Conservation (phyloP, 441 rosid genomes). For the Gossypium aridum region DNA sequence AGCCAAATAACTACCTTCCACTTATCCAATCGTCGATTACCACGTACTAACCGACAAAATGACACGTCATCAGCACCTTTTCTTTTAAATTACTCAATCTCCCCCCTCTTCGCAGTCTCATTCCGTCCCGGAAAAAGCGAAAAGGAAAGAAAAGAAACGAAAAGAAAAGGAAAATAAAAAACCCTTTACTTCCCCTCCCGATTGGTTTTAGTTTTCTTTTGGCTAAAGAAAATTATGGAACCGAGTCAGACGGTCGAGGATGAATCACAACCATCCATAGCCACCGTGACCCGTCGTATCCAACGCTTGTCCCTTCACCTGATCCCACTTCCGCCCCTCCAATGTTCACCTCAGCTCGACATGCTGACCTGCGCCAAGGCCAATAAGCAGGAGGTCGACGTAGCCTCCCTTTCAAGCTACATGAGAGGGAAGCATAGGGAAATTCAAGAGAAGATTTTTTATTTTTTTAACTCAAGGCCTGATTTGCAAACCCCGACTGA, state of each 20-base stretch:
- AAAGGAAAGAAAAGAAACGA: background rate
- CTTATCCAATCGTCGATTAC: constrained; percentile 16
- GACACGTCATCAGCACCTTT: constrained; percentile 32
- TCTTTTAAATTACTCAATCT: background rate
- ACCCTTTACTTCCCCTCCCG: background rate
- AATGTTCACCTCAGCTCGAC: constrained; percentile 16
- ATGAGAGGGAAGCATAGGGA: constrained; percentile 79
- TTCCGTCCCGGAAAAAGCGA: background rate
- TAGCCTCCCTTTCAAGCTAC: constrained; percentile 34
- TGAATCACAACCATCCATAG: constrained; percentile 9
- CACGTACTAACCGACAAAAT: constrained; percentile 19
- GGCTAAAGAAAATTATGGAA: constrained; percentile 1
- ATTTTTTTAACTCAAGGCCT: constrained; percentile 59
- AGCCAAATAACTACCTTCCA: constrained; percentile 30
- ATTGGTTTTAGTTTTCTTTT: background rate
- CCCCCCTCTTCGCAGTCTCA: too few relatives aligned
- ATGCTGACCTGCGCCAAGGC: constrained; percentile 38
- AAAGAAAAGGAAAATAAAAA: too few relatives aligned
- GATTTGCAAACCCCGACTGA: constrained; percentile 84
- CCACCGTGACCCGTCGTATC: constrained; percentile 38
- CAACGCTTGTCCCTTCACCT: constrained; percentile 53
- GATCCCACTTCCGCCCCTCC: constrained; percentile 17
- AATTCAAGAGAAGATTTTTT: constrained; percentile 60
- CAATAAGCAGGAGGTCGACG: constrained; percentile 46
- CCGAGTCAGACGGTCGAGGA: constrained; percentile 24